Percentiles rank a stretch among this genome's conserved stretches.
These are phyloP conservation scores for Passiflora organensis DNA, from an alignment of 345 rosid genomes.

Conservation along the genomic window DNA sequence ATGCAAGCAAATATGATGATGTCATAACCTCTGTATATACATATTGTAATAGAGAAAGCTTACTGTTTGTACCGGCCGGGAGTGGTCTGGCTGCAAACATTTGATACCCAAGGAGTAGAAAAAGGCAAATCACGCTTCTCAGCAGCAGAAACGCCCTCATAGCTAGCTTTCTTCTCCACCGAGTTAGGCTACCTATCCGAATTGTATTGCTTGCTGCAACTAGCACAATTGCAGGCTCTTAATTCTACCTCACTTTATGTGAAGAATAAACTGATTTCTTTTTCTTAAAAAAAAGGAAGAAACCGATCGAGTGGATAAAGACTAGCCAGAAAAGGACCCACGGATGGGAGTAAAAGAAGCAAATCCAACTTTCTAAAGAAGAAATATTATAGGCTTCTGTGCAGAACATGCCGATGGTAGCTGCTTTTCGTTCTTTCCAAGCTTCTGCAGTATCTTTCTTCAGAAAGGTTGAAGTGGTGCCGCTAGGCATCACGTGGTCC, in stretches of 20 bases:
- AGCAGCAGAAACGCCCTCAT: slow-evolving; percentile 16
- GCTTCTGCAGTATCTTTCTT: slow-evolving; percentile 15
- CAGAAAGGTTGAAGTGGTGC: slow-evolving; percentile 12
- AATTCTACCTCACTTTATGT: too few relatives aligned
- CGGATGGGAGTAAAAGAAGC: neutral
- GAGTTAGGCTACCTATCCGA: too few relatives aligned
- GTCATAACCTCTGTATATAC: neutral
- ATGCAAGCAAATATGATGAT: neutral
- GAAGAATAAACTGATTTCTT: too few relatives aligned
- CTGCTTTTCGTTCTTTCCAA: slow-evolving; percentile 34
- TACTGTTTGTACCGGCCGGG: slow-evolving; percentile 8
- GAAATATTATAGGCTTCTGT: slow-evolving; percentile 7
- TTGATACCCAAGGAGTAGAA: slow-evolving; percentile 8
- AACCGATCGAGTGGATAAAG: slow-evolving; percentile 7
- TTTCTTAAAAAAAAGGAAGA: too few relatives aligned
- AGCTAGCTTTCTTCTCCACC: slow-evolving; percentile 5
- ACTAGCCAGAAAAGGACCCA: slow-evolving; percentile 9
- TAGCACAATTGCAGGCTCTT: neutral
- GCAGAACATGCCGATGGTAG: slow-evolving; percentile 26
- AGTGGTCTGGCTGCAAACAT: slow-evolving; percentile 17
- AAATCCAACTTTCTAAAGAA: slow-evolving; percentile 4
- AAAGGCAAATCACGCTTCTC: slow-evolving; percentile 15
- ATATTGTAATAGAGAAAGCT: neutral
- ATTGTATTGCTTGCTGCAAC: slow-evolving; percentile 6
- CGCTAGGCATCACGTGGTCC: slow-evolving; percentile 11